Percentiles rank a stretch among this genome's conserved stretches.
phyloP scores from a whole-genome alignment of 2,329 filamentous ascomycete genomes.

The Trichoderma atroviride region DNA sequence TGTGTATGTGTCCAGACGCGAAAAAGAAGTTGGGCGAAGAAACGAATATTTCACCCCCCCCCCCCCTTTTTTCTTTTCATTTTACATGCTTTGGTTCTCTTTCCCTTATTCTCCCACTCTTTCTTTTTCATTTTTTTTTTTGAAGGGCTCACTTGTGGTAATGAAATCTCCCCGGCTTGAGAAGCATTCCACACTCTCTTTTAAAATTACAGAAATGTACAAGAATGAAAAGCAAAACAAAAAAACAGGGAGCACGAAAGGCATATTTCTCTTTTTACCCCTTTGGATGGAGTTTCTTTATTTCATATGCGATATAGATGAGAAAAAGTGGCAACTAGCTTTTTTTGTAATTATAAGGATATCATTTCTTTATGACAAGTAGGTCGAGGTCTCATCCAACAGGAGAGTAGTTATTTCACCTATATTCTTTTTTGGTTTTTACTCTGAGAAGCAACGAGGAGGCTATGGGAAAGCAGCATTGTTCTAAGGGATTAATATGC shows the following conservation, averaged over 20 bases:
- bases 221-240: constrained; percentile 28
- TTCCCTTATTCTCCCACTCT: background rate
- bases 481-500: background rate
- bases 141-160: background rate
- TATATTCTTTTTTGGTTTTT: background rate
- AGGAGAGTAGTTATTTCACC: background rate
- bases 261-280: background rate
- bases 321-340: constrained; percentile 30
- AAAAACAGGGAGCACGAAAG: constrained; percentile 25
- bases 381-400: background rate
- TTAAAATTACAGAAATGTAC: constrained; percentile 1
- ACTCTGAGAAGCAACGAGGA: background rate
- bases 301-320: constrained; percentile 32
- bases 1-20: background rate
- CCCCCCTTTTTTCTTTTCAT: background rate
- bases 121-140: background rate
- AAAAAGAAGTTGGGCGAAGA: background rate
- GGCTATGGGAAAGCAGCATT: background rate
- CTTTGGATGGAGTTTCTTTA: constrained; percentile 22
- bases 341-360: constrained; percentile 35
- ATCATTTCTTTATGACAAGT: constrained; percentile 28
- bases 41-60: background rate
- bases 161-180: background rate
- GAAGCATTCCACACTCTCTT: background rate
- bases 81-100: background rate